Evolutionary conservation across 331 rosid genomes (phyloP).

Genomic region (Dryas integrifolia): DNA sequence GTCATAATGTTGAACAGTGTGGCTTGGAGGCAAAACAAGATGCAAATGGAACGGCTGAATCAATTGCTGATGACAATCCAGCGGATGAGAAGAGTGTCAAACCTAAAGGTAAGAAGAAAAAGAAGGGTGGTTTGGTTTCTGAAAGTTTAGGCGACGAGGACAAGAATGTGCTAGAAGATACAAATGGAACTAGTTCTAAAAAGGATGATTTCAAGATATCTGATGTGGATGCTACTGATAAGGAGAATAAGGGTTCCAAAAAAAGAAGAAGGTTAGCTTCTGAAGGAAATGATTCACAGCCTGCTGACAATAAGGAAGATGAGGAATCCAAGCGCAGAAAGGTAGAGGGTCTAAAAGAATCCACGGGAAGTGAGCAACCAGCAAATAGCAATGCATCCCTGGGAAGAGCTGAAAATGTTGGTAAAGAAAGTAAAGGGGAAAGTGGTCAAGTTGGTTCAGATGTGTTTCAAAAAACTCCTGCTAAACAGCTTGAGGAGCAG

Average conservation of each 20-base stretch:
- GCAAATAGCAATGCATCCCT: conserved; percentile 22
- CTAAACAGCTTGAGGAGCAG: conserved; percentile 20
- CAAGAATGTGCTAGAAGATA: conserved; percentile 28
- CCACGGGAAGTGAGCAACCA: conserved; percentile 32
- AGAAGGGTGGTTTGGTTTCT: conserved; percentile 22
- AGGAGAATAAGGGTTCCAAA: conserved; percentile 51
- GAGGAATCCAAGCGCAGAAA: conserved; percentile 63
- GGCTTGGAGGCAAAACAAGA: conserved; percentile 14
- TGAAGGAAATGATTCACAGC: conserved; percentile 45
- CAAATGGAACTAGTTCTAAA: conserved; percentile 27
- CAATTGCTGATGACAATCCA: not conserved
- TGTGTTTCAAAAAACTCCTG: conserved; percentile 21
- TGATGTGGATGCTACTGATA: conserved; percentile 26
- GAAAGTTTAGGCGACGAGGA: conserved; percentile 15
- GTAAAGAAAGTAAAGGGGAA: conserved; percentile 16
- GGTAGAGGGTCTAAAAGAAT: conserved; percentile 34
- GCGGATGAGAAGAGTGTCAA: conserved; percentile 25
- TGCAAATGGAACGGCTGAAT: not conserved
- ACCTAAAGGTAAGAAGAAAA: conserved; percentile 40
- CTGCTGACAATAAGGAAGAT: conserved; percentile 32
- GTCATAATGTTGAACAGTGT: conserved; percentile 23
- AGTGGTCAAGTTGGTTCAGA: conserved; percentile 10
- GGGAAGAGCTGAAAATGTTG: conserved; percentile 21
- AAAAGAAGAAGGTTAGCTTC: conserved; percentile 65
- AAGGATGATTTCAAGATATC: conserved; percentile 29